Base-by-base conservation (phyloP, 495 filamentous ascomycete genomes). In the Neurospora terricola region DNA sequence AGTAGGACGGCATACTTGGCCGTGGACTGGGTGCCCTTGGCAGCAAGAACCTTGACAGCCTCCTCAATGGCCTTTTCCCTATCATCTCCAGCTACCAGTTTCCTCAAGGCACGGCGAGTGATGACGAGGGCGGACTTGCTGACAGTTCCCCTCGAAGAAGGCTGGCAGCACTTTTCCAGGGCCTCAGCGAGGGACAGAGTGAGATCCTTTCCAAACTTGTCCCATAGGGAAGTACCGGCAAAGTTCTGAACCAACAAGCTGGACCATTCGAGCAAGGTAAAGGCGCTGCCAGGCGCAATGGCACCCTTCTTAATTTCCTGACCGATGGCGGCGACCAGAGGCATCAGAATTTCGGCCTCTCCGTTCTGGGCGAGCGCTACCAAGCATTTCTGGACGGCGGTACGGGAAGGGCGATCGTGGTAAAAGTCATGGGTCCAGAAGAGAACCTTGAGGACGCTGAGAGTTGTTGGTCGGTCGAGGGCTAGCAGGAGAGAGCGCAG, bases 231-330 rank as follows among this genome's bases (percentile, higher is more conserved):
- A 72, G 79, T 87, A 72, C 82, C 84, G 71, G 79, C 86, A 59
- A 86, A 80, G 69, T 88, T 84, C 77, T 92, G 89, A 54, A 96
- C 82, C 14, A 97, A 81, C 73, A 94, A 78, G 69, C 90, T 92
- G 78, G 90, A 93, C 96, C 94, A 99, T 78, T 95, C 92, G 14
- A 95, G 84, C 74, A 99, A 84, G n/a, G 97, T 92, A 76, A 97
- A 94, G 2, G 94, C 92, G 78, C 89, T 94, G 30, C 88, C 87
- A 2, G 92, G 82, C 30, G 95, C 92, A 74, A 98, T 88, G 37
- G 88, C 89, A 5, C 83, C 79, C 79, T 96, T 97, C 48, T 87
- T 82, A 1, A 91, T 85, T 81, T 99, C 96, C 43, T 81, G 79
- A 69, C 85, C 83, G 69, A 90, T 78, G 3, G 83, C 84, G 69